Percentiles rank a stretch among this genome's conserved stretches.
Conservation (phyloP, 1,139 yeast species). For the Blastobotrys indianensis region DNA sequence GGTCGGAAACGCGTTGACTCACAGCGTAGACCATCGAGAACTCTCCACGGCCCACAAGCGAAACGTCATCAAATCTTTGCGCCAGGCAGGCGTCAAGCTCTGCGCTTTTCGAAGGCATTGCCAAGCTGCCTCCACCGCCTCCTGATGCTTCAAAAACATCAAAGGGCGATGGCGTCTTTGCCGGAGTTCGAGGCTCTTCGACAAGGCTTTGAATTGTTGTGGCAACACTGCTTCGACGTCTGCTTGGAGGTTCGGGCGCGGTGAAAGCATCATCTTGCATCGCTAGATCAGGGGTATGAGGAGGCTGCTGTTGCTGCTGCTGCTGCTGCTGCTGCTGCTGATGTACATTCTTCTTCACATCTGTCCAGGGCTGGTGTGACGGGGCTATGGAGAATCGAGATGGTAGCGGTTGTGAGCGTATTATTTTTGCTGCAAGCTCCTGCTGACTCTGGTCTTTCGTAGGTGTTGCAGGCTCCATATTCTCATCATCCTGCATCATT, state of each 20-base stretch:
- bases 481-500: conserved; percentile 8
- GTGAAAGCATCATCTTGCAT: conserved; percentile 1
- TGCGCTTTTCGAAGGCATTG: conserved; percentile 2
- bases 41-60: conserved; percentile 75
- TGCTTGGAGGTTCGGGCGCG: conserved; percentile 1
- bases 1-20: conserved; percentile 11
- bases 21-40: conserved; percentile 81
- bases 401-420: background rate
- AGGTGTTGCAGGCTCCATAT: conserved; percentile 21
- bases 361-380: conserved; percentile 1
- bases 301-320: background rate
- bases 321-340: conserved; percentile 1
- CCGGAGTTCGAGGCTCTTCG: conserved; percentile 23
- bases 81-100: conserved; percentile 49
- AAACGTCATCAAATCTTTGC: conserved; percentile 66
- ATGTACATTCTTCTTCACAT: background rate
- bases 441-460: conserved; percentile 17
- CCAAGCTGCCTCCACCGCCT: background rate
- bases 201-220: background rate
- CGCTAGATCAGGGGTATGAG: background rate
- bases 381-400: too few species aligned
- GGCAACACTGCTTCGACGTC: background rate
- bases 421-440: background rate
- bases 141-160: conserved; percentile 10
- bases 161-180: conserved; percentile 25